These are phyloP conservation scores for Fonsecaea pedrosoi DNA, from an alignment of 2,329 filamentous ascomycete species.

Conservation along the genomic window DNA sequence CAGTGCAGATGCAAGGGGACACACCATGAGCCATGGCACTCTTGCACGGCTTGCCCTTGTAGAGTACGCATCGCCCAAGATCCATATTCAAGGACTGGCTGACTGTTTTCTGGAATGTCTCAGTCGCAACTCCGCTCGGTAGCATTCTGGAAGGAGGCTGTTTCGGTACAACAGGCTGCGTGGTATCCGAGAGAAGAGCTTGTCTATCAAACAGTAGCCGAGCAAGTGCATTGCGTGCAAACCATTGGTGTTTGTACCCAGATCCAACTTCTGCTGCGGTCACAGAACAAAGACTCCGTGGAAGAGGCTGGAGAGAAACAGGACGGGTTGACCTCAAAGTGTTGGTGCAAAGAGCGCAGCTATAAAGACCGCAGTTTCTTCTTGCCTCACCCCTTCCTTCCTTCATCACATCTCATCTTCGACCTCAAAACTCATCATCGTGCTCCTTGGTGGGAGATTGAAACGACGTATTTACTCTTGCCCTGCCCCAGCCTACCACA, in stretches of 20 bases:
- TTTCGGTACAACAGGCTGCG: neutral
- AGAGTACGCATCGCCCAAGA: conserved; percentile 3
- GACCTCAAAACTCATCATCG: neutral
- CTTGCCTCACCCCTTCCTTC: neutral
- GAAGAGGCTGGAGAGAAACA: neutral
- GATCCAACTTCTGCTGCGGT: neutral
- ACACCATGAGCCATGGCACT: neutral
- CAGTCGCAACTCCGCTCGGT: conserved; percentile 20
- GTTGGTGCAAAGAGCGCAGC: neutral
- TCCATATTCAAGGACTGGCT: conserved; percentile 18
- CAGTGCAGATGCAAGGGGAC: conserved; percentile 15
- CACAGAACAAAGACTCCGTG: neutral
- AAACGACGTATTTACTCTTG: neutral
- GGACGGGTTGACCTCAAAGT: neutral
- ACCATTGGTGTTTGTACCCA: conserved; percentile 1
- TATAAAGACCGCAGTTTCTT: conserved; percentile 7
- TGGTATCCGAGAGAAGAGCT: conserved; percentile 12
- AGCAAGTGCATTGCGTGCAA: neutral
- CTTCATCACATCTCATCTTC: conserved; percentile 4
- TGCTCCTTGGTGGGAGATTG: neutral
- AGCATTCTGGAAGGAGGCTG: conserved; percentile 29
- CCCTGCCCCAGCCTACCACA: neutral
- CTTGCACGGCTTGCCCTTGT: conserved; percentile 2
- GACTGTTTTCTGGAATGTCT: conserved; percentile 28
- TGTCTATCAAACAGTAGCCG: conserved; percentile 1